A percentile compares a stretch with the other conserved stretches of the same genome.
phyloP scores from a whole-genome alignment of 768 basidiomycete genomes.

The Panaeolus papilionaceus region DNA sequence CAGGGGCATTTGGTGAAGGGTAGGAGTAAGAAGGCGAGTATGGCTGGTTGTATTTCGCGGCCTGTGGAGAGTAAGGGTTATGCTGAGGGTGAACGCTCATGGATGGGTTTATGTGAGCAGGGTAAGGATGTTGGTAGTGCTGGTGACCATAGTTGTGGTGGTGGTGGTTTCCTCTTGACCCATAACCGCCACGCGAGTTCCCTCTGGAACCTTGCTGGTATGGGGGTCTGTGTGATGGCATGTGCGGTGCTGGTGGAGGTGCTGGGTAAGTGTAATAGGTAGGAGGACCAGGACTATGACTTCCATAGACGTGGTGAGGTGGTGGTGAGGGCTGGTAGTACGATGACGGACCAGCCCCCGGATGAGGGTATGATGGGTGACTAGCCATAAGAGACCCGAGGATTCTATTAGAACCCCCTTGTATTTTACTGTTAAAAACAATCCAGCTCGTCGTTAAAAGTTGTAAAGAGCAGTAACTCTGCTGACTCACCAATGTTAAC shows the following conservation, averaged over 20 bases:
- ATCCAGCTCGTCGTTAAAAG: neutral
- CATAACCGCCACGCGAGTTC: conserved; percentile 35
- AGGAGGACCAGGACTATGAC: conserved; percentile 40
- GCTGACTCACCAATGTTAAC: conserved; percentile 15
- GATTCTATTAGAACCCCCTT: conserved; percentile 17
- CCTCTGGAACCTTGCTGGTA: conserved; percentile 39
- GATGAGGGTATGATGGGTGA: conserved; percentile 33
- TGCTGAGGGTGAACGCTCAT: conserved; percentile 30
- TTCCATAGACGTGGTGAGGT: conserved; percentile 41
- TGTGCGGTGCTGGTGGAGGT: conserved; percentile 44
- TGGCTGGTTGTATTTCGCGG: conserved; percentile 35
- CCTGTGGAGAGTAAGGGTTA: conserved; percentile 37
- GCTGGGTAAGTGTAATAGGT: conserved; percentile 41
- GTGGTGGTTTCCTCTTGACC: conserved; percentile 43
- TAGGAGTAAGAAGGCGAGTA: conserved; percentile 42
- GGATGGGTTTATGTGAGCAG: conserved; percentile 34
- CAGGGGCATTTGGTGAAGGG: conserved; percentile 43
- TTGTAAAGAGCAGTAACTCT: neutral
- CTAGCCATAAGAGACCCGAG: conserved; percentile 26
- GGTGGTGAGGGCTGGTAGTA: conserved; percentile 34
- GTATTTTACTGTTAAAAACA: conserved; percentile 6
- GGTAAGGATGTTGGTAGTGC: conserved; percentile 33
- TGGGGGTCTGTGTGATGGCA: conserved; percentile 40
- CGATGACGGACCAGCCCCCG: conserved; percentile 31
- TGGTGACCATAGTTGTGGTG: conserved; percentile 43